Base-by-base conservation (phyloP, 306 rosid species). In the Castanea mollissima region DNA sequence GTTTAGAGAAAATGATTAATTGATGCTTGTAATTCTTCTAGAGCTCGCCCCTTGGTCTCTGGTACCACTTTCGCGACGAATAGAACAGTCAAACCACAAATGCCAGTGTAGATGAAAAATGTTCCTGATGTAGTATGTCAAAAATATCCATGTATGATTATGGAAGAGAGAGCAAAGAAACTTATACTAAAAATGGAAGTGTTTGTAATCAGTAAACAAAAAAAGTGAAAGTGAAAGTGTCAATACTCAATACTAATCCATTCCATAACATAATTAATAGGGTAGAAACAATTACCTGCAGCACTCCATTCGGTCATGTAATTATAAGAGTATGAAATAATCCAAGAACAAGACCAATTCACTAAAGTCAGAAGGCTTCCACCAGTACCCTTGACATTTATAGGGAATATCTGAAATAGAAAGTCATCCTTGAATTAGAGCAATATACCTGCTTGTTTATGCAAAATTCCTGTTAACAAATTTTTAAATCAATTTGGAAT, bases 281-380 rank as follows among this genome's bases (percentile, higher is more conserved):
- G 3, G 5, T 25, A 4, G 54, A 13, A 46, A 49, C 3, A 12
- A 12, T 21, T 75, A 78, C 87, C 90, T 81, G 86, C 76, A 54
- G 81, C 71, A 77, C 85, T 87, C 90, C 90, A 87, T 57, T 84
- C 84, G 69, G 78, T 71, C 70, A 87, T 71, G 21, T 79, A 76
- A 69, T 76, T 87, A 54, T 76, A 87, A 13, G 81, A 34, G 69
- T 76, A 84, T 1, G 83, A 29, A 7, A 84, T 63, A 4, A 87
- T 81, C 86, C 84, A 87, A 44, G 86, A 79, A 70, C 84, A 78
- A 23, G 82, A 75, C 80, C 88, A 78, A 69, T 73, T 76, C 7
- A 67, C 79, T 52, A 76, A 12, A 14, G 80, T 78, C 58, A 76
- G 63, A 51, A 87, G 82, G 82, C 88, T 84, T 72, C 90, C 90